phyloP scores from a whole-genome alignment of 257 asterid genomes.

The Petunia secreta region DNA sequence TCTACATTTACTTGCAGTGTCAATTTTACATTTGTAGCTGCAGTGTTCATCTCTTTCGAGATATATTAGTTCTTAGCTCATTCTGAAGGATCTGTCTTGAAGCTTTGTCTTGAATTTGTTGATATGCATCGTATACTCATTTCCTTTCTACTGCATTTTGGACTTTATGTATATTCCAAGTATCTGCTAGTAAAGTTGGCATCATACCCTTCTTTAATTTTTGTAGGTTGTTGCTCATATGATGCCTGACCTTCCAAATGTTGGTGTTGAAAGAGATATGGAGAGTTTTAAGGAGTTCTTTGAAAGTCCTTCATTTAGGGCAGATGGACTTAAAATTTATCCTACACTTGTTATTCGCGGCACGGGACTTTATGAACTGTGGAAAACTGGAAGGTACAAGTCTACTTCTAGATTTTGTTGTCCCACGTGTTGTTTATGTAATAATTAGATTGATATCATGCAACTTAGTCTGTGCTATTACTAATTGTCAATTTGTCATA shows the following conservation, averaged over 20 bases:
- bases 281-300: conserved; percentile 98
- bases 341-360: conserved; percentile 99
- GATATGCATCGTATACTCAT: not conserved
- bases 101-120: conserved; percentile 10
- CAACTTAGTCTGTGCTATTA: not conserved
- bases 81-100: conserved; percentile 1
- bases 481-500: not conserved
- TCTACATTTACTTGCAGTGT: conserved; percentile 18
- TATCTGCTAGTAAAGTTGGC: not conserved
- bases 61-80: conserved; percentile 5
- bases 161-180: not conserved
- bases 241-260: conserved; percentile 99
- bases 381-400: conserved; percentile 95
- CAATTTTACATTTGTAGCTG: not conserved
- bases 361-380: conserved; percentile 97
- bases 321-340: conserved; percentile 96
- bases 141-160: not conserved
- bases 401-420: conserved; percentile 13
- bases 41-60: not conserved
- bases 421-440: not conserved
- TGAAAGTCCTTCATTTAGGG: conserved; percentile 91
- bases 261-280: conserved; percentile 95
- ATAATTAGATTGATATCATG: not conserved
- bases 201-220: not conserved
- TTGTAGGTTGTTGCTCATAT: conserved; percentile 97